phyloP scores from a whole-genome alignment of 1,284 basidiomycete genomes.

The Sanghuangporus baumii region DNA sequence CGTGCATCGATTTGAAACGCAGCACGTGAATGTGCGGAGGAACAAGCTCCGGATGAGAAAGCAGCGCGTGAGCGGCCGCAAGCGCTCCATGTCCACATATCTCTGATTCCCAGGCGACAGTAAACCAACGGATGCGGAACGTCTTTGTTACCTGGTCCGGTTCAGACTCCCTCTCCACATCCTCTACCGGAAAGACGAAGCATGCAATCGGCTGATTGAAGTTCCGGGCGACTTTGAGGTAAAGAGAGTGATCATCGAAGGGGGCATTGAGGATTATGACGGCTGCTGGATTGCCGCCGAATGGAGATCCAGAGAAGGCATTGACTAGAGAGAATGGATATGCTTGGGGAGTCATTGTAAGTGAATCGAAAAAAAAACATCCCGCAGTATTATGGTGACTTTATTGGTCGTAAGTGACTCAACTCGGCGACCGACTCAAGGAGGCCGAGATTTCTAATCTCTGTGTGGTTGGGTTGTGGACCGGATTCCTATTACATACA shows the following conservation, averaged over 20 bases:
- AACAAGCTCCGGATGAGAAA: slow-evolving; percentile 26
- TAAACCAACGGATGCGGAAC: slow-evolving; percentile 39
- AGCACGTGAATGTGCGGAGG: slow-evolving; percentile 27
- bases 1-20: slow-evolving; percentile 31
- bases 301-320: slow-evolving; percentile 40
- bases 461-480: neutral
- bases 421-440: neutral
- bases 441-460: neutral
- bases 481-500: too few species aligned
- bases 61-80: slow-evolving; percentile 38
- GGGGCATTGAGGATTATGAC: slow-evolving; percentile 35
- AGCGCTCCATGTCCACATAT: slow-evolving; percentile 50
- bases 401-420: neutral
- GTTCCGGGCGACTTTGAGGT: slow-evolving; percentile 35
- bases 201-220: slow-evolving; percentile 44
- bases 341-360: neutral
- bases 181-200: slow-evolving; percentile 30
- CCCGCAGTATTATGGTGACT: neutral
- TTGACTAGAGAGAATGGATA: slow-evolving; percentile 34
- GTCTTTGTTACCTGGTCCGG: slow-evolving; percentile 21
- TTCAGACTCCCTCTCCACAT: slow-evolving; percentile 16
- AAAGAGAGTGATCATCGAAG: slow-evolving; percentile 25
- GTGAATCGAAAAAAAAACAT: neutral
- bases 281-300: slow-evolving; percentile 48
- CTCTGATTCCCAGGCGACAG: slow-evolving; percentile 28